Conservation (phyloP, 2,329 filamentous ascomycete genomes). For the Lachnellula subtilissima region DNA sequence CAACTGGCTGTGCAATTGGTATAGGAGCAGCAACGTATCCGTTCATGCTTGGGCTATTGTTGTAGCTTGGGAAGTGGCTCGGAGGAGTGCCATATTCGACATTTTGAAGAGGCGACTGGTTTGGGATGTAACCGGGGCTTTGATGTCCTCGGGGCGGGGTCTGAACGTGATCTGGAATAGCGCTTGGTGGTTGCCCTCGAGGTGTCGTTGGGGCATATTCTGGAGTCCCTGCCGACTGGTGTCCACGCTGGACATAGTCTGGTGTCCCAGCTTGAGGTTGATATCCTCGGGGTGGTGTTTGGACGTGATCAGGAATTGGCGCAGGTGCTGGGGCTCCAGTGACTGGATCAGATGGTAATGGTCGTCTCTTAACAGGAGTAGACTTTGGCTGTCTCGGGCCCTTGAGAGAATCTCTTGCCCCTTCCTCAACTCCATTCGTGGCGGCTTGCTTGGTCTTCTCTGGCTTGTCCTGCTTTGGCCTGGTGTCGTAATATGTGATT, state of each 20-base stretch:
- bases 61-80: conserved; percentile 20
- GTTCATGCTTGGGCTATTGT: conserved; percentile 15
- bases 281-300: conserved; percentile 44
- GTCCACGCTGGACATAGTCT: conserved; percentile 32
- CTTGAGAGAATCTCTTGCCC: conserved; percentile 33
- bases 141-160: conserved; percentile 46
- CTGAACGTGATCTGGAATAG: conserved; percentile 33
- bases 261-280: conserved; percentile 32
- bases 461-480: conserved; percentile 73
- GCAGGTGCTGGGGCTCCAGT: conserved; percentile 43
- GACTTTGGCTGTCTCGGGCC: conserved; percentile 45
- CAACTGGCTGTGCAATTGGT: conserved; percentile 15
- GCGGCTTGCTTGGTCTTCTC: conserved; percentile 43
- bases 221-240: conserved; percentile 38
- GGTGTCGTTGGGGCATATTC: conserved; percentile 43
- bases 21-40: conserved; percentile 15
- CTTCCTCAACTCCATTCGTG: conserved; percentile 32
- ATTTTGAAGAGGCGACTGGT: conserved; percentile 49
- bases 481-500: conserved; percentile 90
- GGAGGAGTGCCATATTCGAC: conserved; percentile 38
- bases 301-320: conserved; percentile 32
- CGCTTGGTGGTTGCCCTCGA: conserved; percentile 34
- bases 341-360: conserved; percentile 71
- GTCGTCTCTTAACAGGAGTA: conserved; percentile 70
- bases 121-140: conserved; percentile 41